These are phyloP conservation scores for Brassica rapa DNA, from an alignment of 345 rosid species.

Conservation along the genomic window DNA sequence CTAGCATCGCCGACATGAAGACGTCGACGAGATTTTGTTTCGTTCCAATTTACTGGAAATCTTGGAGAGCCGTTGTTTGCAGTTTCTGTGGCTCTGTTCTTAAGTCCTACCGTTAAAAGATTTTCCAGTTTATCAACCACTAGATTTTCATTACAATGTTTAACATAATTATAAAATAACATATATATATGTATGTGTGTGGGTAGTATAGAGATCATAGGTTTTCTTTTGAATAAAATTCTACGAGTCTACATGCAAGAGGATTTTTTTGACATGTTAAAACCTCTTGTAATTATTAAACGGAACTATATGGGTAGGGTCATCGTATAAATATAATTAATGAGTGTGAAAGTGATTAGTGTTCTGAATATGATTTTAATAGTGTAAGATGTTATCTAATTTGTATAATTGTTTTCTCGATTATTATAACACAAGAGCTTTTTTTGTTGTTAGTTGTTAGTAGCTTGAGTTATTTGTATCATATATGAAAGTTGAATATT, in stretches of 20 bases:
- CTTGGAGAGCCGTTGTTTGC: slow-evolving; percentile 72
- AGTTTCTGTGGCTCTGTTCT: slow-evolving; percentile 74
- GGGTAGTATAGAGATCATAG: slow-evolving; percentile 1
- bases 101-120: slow-evolving; percentile 57
- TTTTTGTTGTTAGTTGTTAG: neutral
- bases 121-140: neutral
- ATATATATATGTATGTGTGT: neutral
- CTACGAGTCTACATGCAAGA: slow-evolving; percentile 7
- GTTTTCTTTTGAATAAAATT: neutral
- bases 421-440: neutral
- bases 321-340: neutral
- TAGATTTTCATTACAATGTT: neutral
- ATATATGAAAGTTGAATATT: neutral
- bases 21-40: slow-evolving; percentile 67
- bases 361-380: neutral
- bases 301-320: neutral
- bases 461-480: neutral
- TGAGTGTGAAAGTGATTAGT: slow-evolving; percentile 17
- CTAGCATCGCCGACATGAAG: slow-evolving; percentile 68
- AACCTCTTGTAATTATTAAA: slow-evolving; percentile 10
- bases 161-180: neutral
- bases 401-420: neutral
- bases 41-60: slow-evolving; percentile 62
- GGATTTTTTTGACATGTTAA: slow-evolving; percentile 6
- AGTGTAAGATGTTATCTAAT: neutral